Base-by-base conservation (phyloP, 2,329 filamentous ascomycete genomes). In the Fusarium fujikuroi region DNA sequence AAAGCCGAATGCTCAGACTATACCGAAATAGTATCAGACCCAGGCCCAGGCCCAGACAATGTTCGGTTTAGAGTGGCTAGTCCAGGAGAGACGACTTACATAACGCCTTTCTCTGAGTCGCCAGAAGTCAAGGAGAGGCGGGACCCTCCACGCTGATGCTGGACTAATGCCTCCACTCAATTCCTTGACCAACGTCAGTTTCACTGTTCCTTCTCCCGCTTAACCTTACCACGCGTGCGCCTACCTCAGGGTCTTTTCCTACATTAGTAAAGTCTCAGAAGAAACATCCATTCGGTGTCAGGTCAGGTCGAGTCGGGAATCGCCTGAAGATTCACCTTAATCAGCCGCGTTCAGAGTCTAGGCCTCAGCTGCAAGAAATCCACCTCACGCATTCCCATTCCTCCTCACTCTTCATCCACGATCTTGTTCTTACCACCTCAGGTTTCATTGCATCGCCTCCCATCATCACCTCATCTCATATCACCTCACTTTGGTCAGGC, bases 51-150 rank as follows among this genome's bases (percentile, higher is more conserved):
- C 42, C 25, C 52, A 44, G 60, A 37, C 47, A 58, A 60, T 49
- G 68, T 60, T 69, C 57, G 19, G 69, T 57, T 74, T 60, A 63
- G 50, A 58, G 71, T 70, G 70, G 71, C 60, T 56, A 66, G 37
- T 43, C 59, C n/a, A 37, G 18, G 25, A 30, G 23, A 56, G 50
- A 43, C 36, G 60, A 71, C 62, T 75, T 74, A 74, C 72, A 70
- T 75, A 74, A 74, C 65, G 47, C 56, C 59, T 68, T 73, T 43
- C 57, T 67, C 46, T 75, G 56, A 75, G 72, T 74, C 72, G 72
- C 44, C 52, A 59, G 69, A 63, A 32, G 21, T 56, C n/a, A 30
- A 60, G 36, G 30, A 32, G 46, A 61, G 59, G 72, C 61, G 72
- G 72, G 56, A 75, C 72, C 60, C 59, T 74, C 71, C 60, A 62